Base-by-base conservation (phyloP, 768 basidiomycete genomes). In the Arthromyces matolae region DNA sequence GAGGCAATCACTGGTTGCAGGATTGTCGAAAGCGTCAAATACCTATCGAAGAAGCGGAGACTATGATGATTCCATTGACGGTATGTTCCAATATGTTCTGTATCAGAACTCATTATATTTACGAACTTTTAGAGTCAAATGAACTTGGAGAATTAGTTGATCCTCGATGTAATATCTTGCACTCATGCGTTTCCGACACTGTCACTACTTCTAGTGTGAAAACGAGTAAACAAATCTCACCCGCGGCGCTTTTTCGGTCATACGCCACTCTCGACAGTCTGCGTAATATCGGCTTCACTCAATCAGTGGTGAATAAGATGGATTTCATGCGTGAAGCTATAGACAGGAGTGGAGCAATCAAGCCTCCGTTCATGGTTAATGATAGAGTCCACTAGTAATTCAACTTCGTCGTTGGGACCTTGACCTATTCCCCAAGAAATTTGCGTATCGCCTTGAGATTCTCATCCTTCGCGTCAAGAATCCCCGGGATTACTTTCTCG, bases 11-110 rank as follows among this genome's bases (percentile, higher is more conserved):
- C 38, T 59, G 55, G 57, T 8, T 55, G 13, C 24, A 25, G 9
- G 57, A 59, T 34, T 61, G 57, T 49, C 49, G 51, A 3, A 37
- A 53, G 35, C 45, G 47, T n/a, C 57, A 57, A 33, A 4, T 59
- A 14, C 49, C 52, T 0, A 9, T 9, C 3, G 29, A 25, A 7
- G 42, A 39, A 31, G 57, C 55, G 10, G 35, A 38, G 37, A 28
- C 38, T 20, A 19, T 55, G 13, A 45, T 37, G 44, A 12, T 60
- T 9, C 50, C 54, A 13, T 3, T 51, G 1, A 28, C 19, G 33
- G 45, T 43, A 43, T 23, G 37, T 47, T 8, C 33, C 24, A 22
- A 5, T 33, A 5, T 20, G 20, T 27, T n/a, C n/a, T 7, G 4
- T 47, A 13, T 36, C 3, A 14, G 16, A 12, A 4, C 7, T 0